Conservation (phyloP, 805 yeast species). For the Hanseniaspora singularis region DNA sequence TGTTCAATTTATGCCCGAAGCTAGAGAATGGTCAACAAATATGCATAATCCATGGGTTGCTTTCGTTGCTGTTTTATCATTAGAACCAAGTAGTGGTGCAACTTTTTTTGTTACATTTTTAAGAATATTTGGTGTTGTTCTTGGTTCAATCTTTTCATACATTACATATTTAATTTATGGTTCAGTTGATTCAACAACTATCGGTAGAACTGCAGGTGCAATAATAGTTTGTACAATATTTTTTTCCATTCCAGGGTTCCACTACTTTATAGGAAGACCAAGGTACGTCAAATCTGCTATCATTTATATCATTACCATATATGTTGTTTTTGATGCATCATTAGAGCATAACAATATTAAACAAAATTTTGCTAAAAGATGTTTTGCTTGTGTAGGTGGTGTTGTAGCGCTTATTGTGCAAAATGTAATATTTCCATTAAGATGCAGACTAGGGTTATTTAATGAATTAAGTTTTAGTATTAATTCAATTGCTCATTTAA, state of each 20-base stretch:
- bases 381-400: slow-evolving; percentile 41
- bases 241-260: slow-evolving; percentile 35
- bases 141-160: slow-evolving; percentile 42
- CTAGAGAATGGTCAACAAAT: slow-evolving; percentile 39
- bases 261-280: slow-evolving; percentile 35
- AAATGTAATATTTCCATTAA: slow-evolving; percentile 35
- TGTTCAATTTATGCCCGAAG: slow-evolving; percentile 39
- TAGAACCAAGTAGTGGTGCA: slow-evolving; percentile 42
- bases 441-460: slow-evolving; percentile 36
- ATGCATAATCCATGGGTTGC: slow-evolving; percentile 44
- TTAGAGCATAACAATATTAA: slow-evolving; percentile 33
- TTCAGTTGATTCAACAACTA: slow-evolving; percentile 31
- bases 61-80: slow-evolving; percentile 38
- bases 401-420: slow-evolving; percentile 40
- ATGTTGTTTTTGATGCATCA: slow-evolving; percentile 38
- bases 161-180: slow-evolving; percentile 36
- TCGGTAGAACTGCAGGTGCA: slow-evolving; percentile 34
- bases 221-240: slow-evolving; percentile 26
- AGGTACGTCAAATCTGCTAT: slow-evolving; percentile 39
- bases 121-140: slow-evolving; percentile 37
- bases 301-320: slow-evolving; percentile 37
- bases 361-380: slow-evolving; percentile 38
- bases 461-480: slow-evolving; percentile 33
- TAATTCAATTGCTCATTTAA: slow-evolving; percentile 32
- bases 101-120: slow-evolving; percentile 38